Base-by-base conservation (phyloP, 176 grass and related monocot species). In the Typha latifolia region DNA sequence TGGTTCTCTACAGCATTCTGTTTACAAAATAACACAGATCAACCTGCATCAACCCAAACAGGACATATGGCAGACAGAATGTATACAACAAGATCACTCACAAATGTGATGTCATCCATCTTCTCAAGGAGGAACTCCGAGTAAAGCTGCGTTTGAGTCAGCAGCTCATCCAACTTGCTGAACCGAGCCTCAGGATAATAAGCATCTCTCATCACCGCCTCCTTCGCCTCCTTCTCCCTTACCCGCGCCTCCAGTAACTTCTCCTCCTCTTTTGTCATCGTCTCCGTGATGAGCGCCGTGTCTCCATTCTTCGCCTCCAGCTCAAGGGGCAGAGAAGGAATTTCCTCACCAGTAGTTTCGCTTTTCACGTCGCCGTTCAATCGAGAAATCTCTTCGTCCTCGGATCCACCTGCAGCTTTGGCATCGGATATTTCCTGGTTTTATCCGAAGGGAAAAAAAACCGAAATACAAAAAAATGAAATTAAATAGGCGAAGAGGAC, bases 121-220 rank as follows among this genome's bases (percentile, higher is more conserved):
- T 91, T 99, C 80, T 99, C 89, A 13, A 99, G 83, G 8, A 99
- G 81, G 61, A 99, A 99, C 70, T 92, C 72, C 0, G 94, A 93
- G 70, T 82, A 99, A 13, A 99, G 81, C 24, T 99, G 85, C 10
- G 94, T 90, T 75, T 99, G 84, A 2, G 94, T 87, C 27, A 99
- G 76, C 70, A 99, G 67, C 66, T 89, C 89, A 27, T 99, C 94
- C 47, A 99, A 63, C 61, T 99, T 99, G 78, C 61, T 93, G 69
- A 93, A 99, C 16, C 72, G 68, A 18, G 76, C 49, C 12, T 92
- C 68, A 0, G 83, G 78, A 72, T 87, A 86, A 29, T 79, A 48
- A 20, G 75, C 75, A 62, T 70, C 34, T 12, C 9, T 72, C 2
- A 75, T n/a, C 16, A 47, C 78, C 75, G 87, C 81, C 14, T 75